These are phyloP conservation scores for Sphaerulina vaccinii DNA, from an alignment of 2,329 filamentous ascomycete genomes.

Conservation along the genomic window DNA sequence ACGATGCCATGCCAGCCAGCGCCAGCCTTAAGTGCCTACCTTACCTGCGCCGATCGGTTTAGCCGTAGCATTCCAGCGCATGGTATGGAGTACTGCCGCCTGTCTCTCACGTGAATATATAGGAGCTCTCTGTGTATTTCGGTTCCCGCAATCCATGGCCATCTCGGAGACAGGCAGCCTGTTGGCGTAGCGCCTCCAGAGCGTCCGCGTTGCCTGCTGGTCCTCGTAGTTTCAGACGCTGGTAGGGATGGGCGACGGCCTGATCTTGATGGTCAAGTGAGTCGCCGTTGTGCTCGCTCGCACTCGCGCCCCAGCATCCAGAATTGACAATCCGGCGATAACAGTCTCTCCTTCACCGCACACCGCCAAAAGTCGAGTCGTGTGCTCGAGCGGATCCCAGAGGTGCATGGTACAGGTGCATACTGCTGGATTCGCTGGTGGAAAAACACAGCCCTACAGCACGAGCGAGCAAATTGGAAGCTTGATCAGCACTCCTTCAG, in stretches of 20 bases:
- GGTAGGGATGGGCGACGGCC: neutral
- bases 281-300: neutral
- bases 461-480: neutral
- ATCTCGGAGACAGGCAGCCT: neutral
- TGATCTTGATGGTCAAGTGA: neutral
- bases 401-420: neutral
- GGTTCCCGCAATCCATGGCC: no score
- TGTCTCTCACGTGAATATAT: neutral
- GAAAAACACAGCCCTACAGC: neutral
- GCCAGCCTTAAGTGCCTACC: neutral
- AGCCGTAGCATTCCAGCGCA: conserved; percentile 12
- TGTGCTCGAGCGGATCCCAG: neutral
- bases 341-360: no score
- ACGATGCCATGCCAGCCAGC: neutral
- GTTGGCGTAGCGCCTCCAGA: neutral
- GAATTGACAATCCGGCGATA: no score
- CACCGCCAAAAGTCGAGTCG: neutral
- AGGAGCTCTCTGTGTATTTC: no score
- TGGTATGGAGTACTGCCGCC: neutral
- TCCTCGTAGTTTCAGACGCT: neutral
- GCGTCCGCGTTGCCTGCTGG: neutral
- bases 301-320: neutral
- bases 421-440: neutral
- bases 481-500: neutral
- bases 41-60: neutral